These are phyloP conservation scores for Verticillium alfalfae DNA, from an alignment of 2,329 filamentous ascomycete genomes.

Conservation along the genomic window DNA sequence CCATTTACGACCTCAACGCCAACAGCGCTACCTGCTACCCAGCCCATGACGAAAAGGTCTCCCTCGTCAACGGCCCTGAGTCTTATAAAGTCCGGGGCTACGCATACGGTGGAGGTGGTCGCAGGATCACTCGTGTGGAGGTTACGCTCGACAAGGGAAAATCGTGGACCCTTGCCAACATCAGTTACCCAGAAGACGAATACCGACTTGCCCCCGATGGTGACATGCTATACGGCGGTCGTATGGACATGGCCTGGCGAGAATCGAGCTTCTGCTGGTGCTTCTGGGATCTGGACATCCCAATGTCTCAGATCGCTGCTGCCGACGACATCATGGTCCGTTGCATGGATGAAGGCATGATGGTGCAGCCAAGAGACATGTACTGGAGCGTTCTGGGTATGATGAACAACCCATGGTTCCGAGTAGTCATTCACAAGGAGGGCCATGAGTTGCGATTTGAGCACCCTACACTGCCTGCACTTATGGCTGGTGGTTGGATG, in stretches of 20 bases:
- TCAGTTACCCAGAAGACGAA: constrained; percentile 79
- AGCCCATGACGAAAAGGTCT: constrained; percentile 66
- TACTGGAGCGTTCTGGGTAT: constrained; percentile 94
- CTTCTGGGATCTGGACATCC: constrained; percentile 75
- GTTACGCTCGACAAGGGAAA: constrained; percentile 77
- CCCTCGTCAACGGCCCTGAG: constrained; percentile 27
- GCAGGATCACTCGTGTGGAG: constrained; percentile 76
- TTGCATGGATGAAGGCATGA: constrained; percentile 87
- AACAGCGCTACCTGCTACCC: constrained; percentile 82
- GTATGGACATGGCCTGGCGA: constrained; percentile 73
- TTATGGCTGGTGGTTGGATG: constrained; percentile 87
- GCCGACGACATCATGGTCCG: constrained; percentile 74
- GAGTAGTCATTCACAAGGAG: constrained; percentile 70
- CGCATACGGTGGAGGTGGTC: constrained; percentile 84
- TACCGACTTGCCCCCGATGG: constrained; percentile 61
- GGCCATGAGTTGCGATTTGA: constrained; percentile 66
- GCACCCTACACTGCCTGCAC: constrained; percentile 77
- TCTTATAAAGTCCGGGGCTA: constrained; percentile 71
- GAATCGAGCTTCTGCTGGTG: constrained; percentile 88
- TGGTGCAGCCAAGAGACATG: constrained; percentile 84
- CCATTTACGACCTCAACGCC: constrained; percentile 85
- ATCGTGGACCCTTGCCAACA: constrained; percentile 70
- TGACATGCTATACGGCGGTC: constrained; percentile 67
- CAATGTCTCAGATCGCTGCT: constrained; percentile 52
- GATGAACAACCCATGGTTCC: constrained; percentile 98